Evolutionary conservation across 208 protist genomes (phyloP).

Genomic region (Trypanosoma boissoni): DNA sequence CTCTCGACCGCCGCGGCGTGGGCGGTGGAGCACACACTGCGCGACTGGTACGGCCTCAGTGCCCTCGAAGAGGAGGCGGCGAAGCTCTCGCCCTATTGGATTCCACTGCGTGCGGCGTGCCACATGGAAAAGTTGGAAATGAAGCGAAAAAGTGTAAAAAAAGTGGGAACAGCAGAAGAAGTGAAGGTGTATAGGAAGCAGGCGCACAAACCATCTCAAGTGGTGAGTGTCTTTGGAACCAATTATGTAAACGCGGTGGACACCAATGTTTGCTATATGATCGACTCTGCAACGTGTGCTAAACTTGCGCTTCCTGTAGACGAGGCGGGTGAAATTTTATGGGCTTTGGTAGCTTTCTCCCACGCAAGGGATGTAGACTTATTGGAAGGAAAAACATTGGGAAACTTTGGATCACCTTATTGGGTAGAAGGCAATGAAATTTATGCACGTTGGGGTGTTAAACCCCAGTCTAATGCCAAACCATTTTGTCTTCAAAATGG

Average conservation of each 20-base stretch:
- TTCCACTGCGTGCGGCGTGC: background rate
- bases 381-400: too few relatives aligned
- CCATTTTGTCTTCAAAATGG: slow-evolving; percentile 11
- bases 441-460: slow-evolving; percentile 29
- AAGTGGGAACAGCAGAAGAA: too few relatives aligned
- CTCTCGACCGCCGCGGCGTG: slow-evolving; percentile 23
- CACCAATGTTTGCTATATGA: slow-evolving; percentile 30
- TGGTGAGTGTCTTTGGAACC: slow-evolving; percentile 30
- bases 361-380: background rate
- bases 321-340: slow-evolving; percentile 32
- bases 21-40: slow-evolving; percentile 14
- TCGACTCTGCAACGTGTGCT: slow-evolving; percentile 40
- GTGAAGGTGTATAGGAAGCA: too few relatives aligned
- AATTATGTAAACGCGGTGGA: slow-evolving; percentile 33
- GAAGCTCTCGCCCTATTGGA: slow-evolving; percentile 23
- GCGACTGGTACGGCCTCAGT: slow-evolving; percentile 3
- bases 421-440: slow-evolving; percentile 24
- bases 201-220: too few relatives aligned
- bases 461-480: background rate
- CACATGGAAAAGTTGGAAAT: background rate
- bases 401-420: slow-evolving; percentile 38
- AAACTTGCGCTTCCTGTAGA: slow-evolving; percentile 37
- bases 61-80: too few relatives aligned
- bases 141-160: too few relatives aligned
- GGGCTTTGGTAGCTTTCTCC: background rate